Evolutionary conservation across 2,329 filamentous ascomycete species (phyloP).

Genomic region (Teratosphaeria viscida): DNA sequence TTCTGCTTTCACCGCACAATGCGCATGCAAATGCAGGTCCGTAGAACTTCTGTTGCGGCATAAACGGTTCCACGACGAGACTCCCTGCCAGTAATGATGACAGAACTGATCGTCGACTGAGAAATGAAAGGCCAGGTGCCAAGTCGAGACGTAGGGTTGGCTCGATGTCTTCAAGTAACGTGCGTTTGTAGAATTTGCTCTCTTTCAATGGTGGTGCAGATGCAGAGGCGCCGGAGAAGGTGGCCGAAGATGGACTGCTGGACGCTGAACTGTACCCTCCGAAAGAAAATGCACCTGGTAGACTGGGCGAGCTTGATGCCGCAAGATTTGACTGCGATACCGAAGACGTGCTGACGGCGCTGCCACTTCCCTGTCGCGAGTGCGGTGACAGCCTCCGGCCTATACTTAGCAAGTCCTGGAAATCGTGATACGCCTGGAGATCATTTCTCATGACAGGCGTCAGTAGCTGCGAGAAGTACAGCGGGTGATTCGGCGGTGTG

Average conservation of each 20-base stretch:
- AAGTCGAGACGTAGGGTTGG: conserved; percentile 82
- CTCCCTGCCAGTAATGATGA: conserved; percentile 74
- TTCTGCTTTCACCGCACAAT: conserved; percentile 75
- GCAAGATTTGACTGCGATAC: conserved; percentile 43
- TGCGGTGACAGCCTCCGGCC: conserved; percentile 48
- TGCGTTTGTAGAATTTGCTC: conserved; percentile 87
- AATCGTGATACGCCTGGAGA: conserved; percentile 71
- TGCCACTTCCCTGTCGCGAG: conserved; percentile 54
- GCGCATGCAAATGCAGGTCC: conserved; percentile 61
- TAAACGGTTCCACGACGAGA: conserved; percentile 79
- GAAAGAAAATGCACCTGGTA: conserved; percentile 34
- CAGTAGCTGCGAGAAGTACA: conserved; percentile 72
- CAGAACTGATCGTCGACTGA: conserved; percentile 76
- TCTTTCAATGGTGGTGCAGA: conserved; percentile 63
- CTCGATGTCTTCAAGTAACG: conserved; percentile 82
- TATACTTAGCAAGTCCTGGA: conserved; percentile 62
- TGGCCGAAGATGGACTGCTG: conserved; percentile 18
- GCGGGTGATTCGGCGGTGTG: conserved; percentile 50
- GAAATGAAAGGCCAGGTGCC: conserved; percentile 85
- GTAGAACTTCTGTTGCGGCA: conserved; percentile 41
- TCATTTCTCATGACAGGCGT: conserved; percentile 77
- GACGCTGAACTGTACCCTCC: conserved; percentile 11
- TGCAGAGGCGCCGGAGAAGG: conserved; percentile 16
- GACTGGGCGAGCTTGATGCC: conserved; percentile 26
- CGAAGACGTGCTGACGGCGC: conserved; percentile 24